Evolutionary conservation across 2,329 filamentous ascomycete species (phyloP), one percentile per base, ranked within the genome.

Genomic region (Hypoxylon sp.): DNA sequence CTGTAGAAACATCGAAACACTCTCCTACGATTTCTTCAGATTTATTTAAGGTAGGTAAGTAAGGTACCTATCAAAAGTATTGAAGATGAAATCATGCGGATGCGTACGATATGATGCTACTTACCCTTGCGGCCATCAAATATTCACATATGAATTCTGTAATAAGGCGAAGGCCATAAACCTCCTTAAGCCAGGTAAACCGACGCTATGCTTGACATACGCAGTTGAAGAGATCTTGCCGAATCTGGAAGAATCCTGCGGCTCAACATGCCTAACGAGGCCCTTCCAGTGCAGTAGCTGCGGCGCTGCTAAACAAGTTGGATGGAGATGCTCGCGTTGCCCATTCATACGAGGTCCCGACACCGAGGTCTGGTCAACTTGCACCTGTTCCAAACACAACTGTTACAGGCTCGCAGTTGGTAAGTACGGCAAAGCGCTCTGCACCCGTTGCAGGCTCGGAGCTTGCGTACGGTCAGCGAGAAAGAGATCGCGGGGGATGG

Each of bases 101-200:
- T 76, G 75, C 35, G 48, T 60, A 2, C 9, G 53, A 3, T 61
- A 51, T 31, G 11, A 24, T n/a, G 67, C 72, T 3, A 50, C 65
- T 1, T 77, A 78, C 44, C 76, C 75, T 0, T 78, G 75, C 59
- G 73, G 70, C 1, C 76, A 77, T 44, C 22, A 6, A 0, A 64
- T 54, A 8, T 37, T 47, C 4, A 63, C 58, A 3, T 72, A 63
- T 67, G 61, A 64, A 9, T 65, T 71, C 22, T 78, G 76, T 65
- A 24, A 17, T n/a, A 67, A 66, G 44, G 67, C 68, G 0, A 70
- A 71, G 48, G 57, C 69, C 2, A 51, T 60, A 5, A 70, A 65
- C 5, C 29, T 75, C 0, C 29, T 71, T 5, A 60, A 13, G 44
- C 17, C 42, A 47, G 37, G 68, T 31, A 17, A 39, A 22, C 24